A percentile compares a stretch with the other conserved stretches of the same genome.
These are phyloP conservation scores for Lasiosphaeris hirsuta DNA, from an alignment of 495 filamentous ascomycete species.

Conservation along the genomic window DNA sequence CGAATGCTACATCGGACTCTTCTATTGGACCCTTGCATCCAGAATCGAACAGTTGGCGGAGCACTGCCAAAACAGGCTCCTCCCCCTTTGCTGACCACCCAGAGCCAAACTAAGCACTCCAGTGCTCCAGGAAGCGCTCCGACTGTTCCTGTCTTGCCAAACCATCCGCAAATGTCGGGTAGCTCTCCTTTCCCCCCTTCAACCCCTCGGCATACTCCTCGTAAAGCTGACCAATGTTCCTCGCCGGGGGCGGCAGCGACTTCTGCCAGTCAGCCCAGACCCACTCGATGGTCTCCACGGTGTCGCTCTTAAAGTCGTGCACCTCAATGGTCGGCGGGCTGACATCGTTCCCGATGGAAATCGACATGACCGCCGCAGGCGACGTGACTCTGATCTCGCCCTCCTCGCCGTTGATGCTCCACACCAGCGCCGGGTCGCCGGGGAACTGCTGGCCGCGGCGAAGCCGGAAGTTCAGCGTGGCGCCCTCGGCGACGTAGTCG, in stretches of 20 bases:
- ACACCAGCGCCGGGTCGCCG: conserved; percentile 45
- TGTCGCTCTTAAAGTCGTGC: conserved; percentile 39
- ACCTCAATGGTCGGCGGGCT: conserved; percentile 41
- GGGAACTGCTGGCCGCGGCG: conserved; percentile 50
- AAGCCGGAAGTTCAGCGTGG: conserved; percentile 43
- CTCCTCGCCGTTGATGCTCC: conserved; percentile 53
- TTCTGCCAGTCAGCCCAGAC: conserved; percentile 41
- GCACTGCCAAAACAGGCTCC: too few species aligned
- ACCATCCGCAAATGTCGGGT: conserved; percentile 42
- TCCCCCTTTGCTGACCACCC: too few species aligned
- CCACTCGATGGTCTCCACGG: conserved; percentile 42
- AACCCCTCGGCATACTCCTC: conserved; percentile 41
- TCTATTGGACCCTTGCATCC: too few species aligned
- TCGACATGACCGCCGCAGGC: conserved; percentile 17
- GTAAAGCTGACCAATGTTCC: conserved; percentile 49
- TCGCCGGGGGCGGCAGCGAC: conserved; percentile 32
- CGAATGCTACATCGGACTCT: too few species aligned
- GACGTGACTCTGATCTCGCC: conserved; percentile 53
- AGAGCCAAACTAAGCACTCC: too few species aligned
- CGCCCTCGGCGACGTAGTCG: conserved; percentile 20
- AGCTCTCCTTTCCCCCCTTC: conserved; percentile 8
- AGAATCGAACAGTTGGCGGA: too few species aligned
- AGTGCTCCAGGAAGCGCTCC: conserved; percentile 3
- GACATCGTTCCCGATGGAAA: conserved; percentile 35
- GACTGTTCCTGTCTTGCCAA: conserved; percentile 40